These are phyloP conservation scores for Beauveria caledonica DNA, from an alignment of 2,329 filamentous ascomycete species.

Conservation along the genomic window DNA sequence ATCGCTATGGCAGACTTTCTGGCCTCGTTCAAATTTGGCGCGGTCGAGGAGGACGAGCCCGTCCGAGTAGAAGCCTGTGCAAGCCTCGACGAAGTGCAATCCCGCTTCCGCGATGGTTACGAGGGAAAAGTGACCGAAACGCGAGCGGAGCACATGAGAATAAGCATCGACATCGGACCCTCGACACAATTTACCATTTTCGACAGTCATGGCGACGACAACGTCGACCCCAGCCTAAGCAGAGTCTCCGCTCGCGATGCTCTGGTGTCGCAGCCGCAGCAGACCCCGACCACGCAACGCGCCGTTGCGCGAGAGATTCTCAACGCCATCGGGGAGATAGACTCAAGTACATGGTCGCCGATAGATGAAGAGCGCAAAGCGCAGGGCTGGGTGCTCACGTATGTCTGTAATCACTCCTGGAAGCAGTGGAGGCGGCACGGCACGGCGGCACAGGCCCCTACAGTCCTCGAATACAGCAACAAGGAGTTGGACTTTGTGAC, in stretches of 20 bases:
- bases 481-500: slow-evolving; percentile 32
- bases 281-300: slow-evolving; percentile 40
- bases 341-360: slow-evolving; percentile 41
- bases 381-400: slow-evolving; percentile 47
- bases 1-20: slow-evolving; percentile 30
- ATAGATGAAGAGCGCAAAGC: slow-evolving; percentile 34
- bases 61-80: slow-evolving; percentile 21
- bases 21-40: slow-evolving; percentile 26
- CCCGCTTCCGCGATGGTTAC: slow-evolving; percentile 34
- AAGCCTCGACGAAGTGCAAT: slow-evolving; percentile 37
- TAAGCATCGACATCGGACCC: slow-evolving; percentile 38
- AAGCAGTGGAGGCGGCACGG: slow-evolving; percentile 42
- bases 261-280: slow-evolving; percentile 39
- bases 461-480: slow-evolving; percentile 41
- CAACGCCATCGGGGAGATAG: slow-evolving; percentile 32
- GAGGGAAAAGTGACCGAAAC: slow-evolving; percentile 35
- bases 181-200: slow-evolving; percentile 32
- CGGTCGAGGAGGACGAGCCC: slow-evolving; percentile 16
- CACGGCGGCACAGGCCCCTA: slow-evolving; percentile 30
- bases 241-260: slow-evolving; percentile 37
- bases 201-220: slow-evolving; percentile 11
- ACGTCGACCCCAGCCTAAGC: slow-evolving; percentile 21
- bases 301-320: slow-evolving; percentile 42
- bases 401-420: slow-evolving; percentile 44
- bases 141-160: slow-evolving; percentile 41